These are phyloP conservation scores for Lecanicillium sp. DNA, from an alignment of 2,329 filamentous ascomycete species.

Conservation along the genomic window DNA sequence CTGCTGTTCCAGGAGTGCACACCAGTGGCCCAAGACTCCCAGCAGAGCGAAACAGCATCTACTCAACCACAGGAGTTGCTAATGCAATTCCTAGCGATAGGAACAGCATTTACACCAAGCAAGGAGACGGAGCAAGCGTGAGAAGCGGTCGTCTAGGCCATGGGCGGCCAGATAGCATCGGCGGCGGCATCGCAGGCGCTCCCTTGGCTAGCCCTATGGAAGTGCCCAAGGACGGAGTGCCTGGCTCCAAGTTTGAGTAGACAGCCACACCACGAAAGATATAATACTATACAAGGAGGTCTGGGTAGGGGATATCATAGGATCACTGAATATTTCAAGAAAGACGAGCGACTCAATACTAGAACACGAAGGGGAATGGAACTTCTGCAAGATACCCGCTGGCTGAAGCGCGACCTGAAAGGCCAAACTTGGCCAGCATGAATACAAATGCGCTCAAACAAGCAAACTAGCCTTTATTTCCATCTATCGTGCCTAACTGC, in stretches of 20 bases:
- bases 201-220: constrained; percentile 56
- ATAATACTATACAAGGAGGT: too few relatives aligned
- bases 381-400: constrained; percentile 10
- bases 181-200: constrained; percentile 64
- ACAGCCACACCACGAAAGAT: too few relatives aligned
- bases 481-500: too few relatives aligned
- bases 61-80: constrained; percentile 65
- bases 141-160: constrained; percentile 74
- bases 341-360: background rate
- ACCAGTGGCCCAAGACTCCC: constrained; percentile 38
- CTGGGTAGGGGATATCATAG: too few relatives aligned
- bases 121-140: constrained; percentile 68
- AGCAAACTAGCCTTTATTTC: background rate
- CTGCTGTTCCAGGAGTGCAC: constrained; percentile 48
- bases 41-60: constrained; percentile 71
- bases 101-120: constrained; percentile 71
- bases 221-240: constrained; percentile 29
- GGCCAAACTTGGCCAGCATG: background rate
- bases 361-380: background rate
- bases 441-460: background rate
- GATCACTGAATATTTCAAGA: too few relatives aligned
- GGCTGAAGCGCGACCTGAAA: background rate
- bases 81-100: constrained; percentile 67
- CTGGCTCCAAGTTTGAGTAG: constrained; percentile 1
- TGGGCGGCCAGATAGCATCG: constrained; percentile 74